phyloP scores from a whole-genome alignment of 192 early-diverging fungal genomes.

The Backusella psychrophila region DNA sequence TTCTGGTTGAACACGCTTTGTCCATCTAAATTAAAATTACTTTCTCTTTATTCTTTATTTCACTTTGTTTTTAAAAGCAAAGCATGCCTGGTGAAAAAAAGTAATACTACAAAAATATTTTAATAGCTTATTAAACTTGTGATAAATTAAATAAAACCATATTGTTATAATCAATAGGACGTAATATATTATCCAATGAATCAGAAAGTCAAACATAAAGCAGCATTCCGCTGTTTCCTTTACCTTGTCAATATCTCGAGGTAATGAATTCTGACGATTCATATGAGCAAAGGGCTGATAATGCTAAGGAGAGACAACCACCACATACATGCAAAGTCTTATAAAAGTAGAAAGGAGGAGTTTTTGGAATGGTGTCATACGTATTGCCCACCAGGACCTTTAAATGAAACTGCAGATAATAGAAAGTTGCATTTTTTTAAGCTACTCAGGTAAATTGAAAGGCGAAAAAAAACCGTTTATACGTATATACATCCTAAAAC shows the following conservation, averaged over 20 bases:
- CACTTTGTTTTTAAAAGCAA: too few relatives aligned
- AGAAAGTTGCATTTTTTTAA: too few relatives aligned
- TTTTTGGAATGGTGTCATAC: not conserved
- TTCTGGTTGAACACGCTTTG: too few relatives aligned
- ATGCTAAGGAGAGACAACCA: not conserved
- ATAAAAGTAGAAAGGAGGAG: not conserved
- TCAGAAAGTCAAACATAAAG: not conserved
- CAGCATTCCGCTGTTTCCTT: not conserved
- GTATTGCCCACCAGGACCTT: too few relatives aligned
- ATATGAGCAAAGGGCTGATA: not conserved
- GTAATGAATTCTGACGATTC: not conserved
- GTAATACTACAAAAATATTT: not conserved
- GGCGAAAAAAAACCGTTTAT: not conserved
- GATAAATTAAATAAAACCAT: not conserved
- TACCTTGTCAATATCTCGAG: not conserved
- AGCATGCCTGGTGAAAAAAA: not conserved
- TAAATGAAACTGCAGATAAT: too few relatives aligned
- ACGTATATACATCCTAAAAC: not conserved
- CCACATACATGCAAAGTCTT: not conserved
- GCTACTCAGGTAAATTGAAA: too few relatives aligned
- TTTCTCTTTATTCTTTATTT: too few relatives aligned
- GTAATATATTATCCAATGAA: not conserved
- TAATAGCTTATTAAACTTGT: not conserved
- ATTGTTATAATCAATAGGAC: not conserved
- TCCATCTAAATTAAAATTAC: too few relatives aligned